These are phyloP conservation scores for Schwanniomyces pseudopolymorphus DNA, from an alignment of 805 yeast species.

Conservation along the genomic window DNA sequence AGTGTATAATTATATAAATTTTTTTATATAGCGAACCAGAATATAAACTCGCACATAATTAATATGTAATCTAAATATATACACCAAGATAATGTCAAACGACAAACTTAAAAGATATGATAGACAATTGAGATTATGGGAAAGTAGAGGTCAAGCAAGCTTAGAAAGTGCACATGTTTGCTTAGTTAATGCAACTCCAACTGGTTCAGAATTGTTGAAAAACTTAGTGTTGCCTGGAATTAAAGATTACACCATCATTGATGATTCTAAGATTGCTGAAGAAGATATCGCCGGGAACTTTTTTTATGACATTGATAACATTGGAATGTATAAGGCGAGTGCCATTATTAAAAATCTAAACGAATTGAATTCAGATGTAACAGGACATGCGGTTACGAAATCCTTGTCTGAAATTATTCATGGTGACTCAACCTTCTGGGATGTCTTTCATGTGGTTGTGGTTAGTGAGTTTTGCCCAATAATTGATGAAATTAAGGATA, in stretches of 20 bases:
- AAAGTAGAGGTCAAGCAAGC: constrained; percentile 64
- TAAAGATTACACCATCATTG: constrained; percentile 64
- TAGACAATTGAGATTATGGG: constrained; percentile 89
- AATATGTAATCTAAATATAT: background rate
- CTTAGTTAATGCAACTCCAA: constrained; percentile 54
- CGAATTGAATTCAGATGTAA: constrained; percentile 63
- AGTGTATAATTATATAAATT: constrained; percentile 13
- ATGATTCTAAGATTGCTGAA: constrained; percentile 36
- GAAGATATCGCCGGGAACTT: constrained; percentile 60
- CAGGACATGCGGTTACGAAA: constrained; percentile 27
- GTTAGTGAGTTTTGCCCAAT: constrained; percentile 29
- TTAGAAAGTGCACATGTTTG: constrained; percentile 61
- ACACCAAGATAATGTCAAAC: constrained; percentile 12
- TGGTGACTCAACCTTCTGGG: constrained; percentile 40
- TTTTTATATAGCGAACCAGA: background rate
- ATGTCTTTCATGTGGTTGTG: constrained; percentile 49
- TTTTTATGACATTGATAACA: constrained; percentile 48
- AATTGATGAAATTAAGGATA: constrained; percentile 27
- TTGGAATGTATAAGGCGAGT: constrained; percentile 42
- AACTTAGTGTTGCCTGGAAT: constrained; percentile 75
- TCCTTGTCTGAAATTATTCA: constrained; percentile 11
- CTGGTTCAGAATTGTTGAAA: constrained; percentile 70
- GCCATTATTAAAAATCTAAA: constrained; percentile 41
- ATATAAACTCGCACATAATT: background rate
- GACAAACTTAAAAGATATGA: constrained; percentile 63